Evolutionary conservation across 768 basidiomycete species (phyloP).

Genomic region (Lentinula edodes): DNA sequence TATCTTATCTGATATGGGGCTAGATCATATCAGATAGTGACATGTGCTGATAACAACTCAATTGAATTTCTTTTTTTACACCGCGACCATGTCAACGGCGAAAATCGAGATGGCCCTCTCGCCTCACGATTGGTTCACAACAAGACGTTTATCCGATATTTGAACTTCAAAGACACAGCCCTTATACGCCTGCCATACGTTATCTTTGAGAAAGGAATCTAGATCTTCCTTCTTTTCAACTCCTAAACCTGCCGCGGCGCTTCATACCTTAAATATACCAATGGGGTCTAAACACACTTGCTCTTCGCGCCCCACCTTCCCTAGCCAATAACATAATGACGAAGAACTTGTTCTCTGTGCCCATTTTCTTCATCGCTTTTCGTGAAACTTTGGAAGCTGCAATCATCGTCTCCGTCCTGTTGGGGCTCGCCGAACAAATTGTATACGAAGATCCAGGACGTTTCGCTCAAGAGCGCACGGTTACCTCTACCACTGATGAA

Average conservation of each 20-base stretch:
- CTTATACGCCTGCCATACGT: neutral
- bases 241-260: neutral
- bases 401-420: conserved; percentile 88
- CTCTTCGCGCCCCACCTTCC: neutral
- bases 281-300: neutral
- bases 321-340: conserved; percentile 39
- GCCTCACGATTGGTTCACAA: neutral
- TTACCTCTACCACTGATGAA: neutral
- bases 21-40: conserved; percentile 2
- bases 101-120: neutral
- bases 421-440: conserved; percentile 88
- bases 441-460: conserved; percentile 34
- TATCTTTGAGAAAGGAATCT: neutral
- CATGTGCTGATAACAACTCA: neutral
- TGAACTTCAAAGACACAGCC: neutral
- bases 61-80: neutral
- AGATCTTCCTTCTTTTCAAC: neutral
- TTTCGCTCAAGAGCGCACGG: conserved; percentile 8
- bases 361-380: conserved; percentile 96
- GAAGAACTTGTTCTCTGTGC: conserved; percentile 75
- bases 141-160: neutral
- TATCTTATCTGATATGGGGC: conserved; percentile 1
- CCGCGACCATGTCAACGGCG: neutral
- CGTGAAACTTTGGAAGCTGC: conserved; percentile 91
- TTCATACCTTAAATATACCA: neutral